A percentile compares a stretch with the other conserved stretches of the same genome.
These are phyloP conservation scores for Microbotryomycetes sp. DNA, from an alignment of 1,284 basidiomycete genomes.

Conservation along the genomic window DNA sequence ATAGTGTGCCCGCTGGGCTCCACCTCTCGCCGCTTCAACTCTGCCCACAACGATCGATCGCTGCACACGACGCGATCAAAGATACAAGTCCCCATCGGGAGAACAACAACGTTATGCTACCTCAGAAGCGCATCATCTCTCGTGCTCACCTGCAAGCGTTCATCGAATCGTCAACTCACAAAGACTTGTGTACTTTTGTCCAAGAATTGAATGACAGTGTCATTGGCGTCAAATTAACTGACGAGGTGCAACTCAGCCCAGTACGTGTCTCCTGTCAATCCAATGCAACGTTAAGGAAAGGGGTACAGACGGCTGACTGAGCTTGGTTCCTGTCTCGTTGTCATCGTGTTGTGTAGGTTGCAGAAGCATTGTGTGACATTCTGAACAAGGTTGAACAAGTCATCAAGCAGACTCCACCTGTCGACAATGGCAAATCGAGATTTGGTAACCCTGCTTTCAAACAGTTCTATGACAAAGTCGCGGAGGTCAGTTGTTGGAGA, in stretches of 20 bases:
- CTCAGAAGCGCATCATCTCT: slow-evolving; percentile 69
- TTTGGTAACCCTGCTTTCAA: slow-evolving; percentile 98
- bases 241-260: slow-evolving; percentile 54
- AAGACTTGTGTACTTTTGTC: slow-evolving; percentile 65
- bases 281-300: background rate
- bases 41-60: no score
- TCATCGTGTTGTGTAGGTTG: slow-evolving; percentile 50
- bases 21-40: no score
- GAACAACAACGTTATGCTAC: slow-evolving; percentile 4
- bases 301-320: background rate
- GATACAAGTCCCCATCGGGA: no score
- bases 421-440: slow-evolving; percentile 82
- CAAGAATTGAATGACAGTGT: slow-evolving; percentile 69
- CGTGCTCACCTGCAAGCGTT: slow-evolving; percentile 76
- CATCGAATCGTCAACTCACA: slow-evolving; percentile 64
- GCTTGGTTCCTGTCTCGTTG: background rate
- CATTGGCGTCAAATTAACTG: slow-evolving; percentile 68
- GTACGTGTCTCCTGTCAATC: slow-evolving; percentile 47
- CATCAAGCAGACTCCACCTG: slow-evolving; percentile 67
- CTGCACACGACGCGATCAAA: no score
- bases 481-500: slow-evolving; percentile 51
- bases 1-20: no score
- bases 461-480: slow-evolving; percentile 77
- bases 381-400: slow-evolving; percentile 63
- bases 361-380: slow-evolving; percentile 56